Evolutionary conservation across 2,329 filamentous ascomycete species (phyloP), one percentile per base, ranked within the genome.

Genomic region (Ceratocystis diversiconidia): DNA sequence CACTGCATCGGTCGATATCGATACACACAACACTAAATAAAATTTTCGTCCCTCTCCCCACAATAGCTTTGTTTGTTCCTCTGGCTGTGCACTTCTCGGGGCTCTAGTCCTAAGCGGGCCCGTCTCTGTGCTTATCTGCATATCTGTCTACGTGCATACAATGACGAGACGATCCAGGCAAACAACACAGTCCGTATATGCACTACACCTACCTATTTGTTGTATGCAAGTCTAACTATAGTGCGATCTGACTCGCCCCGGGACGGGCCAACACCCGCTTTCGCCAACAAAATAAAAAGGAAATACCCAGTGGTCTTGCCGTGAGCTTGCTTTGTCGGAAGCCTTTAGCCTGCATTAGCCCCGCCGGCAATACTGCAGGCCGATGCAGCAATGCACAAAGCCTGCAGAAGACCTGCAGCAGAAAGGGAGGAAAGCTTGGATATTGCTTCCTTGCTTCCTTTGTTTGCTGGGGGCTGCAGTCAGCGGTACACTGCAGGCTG

Each of bases 401-500:
- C 36, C 36, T 41, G 36, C 36, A 41, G 36, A 10, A 36, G 3
- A 36, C 32, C 8, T 57, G 52, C 52, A 57, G 28, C 8, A 25
- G n/a, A 52, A 52, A 52, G 48, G 19, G 28, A 57, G 25, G 12
- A 28, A 57, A 57, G 52, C 52, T 57, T 30, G 52, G 52, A 41
- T 15, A 15, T 41, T 41, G 36, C 36, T 41, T 41, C 36, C 10
- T 41, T 41, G 52, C 52, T 17, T 57, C 10, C 10, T 10, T 28
- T 5, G 28, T 25, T 28, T 28, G 19, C 50, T 32, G 25, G 52
- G 25, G 6, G n/a, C 46, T 28, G 52, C 28, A 32, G 52, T 32
- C 52, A 57, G 28, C 52, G 52, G 52, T 32, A 57, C 52, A 57
- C 52, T 57, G 52, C 52, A 57, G 25, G 28, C 12, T n/a, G 52